phyloP scores from a whole-genome alignment of 1,139 yeast genomes.

The Suhomyces bokatorum region DNA sequence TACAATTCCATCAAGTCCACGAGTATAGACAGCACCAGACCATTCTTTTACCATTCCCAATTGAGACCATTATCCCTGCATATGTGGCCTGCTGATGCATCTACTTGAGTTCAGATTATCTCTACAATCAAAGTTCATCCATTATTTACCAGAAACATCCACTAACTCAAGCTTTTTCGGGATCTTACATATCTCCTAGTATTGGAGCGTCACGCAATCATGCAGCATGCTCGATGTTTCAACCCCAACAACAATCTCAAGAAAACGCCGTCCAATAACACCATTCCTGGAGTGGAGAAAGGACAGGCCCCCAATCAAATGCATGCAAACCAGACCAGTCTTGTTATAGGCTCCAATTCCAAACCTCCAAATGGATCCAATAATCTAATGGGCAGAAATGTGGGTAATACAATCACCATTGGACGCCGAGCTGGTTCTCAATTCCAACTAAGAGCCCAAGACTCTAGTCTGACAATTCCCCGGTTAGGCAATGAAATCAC shows the following conservation, averaged over 20 bases:
- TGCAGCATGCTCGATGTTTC: conserved; percentile 35
- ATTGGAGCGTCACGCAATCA: conserved; percentile 6
- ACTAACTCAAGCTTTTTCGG: too few species aligned
- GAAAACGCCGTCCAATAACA: conserved; percentile 2
- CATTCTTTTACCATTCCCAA: too few species aligned
- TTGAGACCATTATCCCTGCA: too few species aligned
- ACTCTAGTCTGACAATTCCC: conserved; percentile 4
- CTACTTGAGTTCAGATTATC: too few species aligned
- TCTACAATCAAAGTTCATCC: too few species aligned
- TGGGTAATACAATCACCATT: conserved; percentile 22
- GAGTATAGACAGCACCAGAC: too few species aligned
- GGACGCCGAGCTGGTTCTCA: conserved; percentile 14
- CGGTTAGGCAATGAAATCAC: not conserved
- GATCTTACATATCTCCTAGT: too few species aligned
- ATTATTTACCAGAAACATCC: too few species aligned
- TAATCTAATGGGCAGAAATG: conserved; percentile 16
- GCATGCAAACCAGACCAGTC: conserved; percentile 14
- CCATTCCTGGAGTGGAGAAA: not conserved
- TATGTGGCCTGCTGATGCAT: too few species aligned
- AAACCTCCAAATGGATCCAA: conserved; percentile 6
- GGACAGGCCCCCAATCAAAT: conserved; percentile 6
- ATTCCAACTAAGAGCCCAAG: conserved; percentile 1
- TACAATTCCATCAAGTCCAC: too few species aligned
- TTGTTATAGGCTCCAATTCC: conserved; percentile 13
- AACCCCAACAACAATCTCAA: conserved; percentile 11